Evolutionary conservation across 176 grass and related monocot species (phyloP), one percentile per base, ranked within the genome.

Genomic region (Musa itinerans): DNA sequence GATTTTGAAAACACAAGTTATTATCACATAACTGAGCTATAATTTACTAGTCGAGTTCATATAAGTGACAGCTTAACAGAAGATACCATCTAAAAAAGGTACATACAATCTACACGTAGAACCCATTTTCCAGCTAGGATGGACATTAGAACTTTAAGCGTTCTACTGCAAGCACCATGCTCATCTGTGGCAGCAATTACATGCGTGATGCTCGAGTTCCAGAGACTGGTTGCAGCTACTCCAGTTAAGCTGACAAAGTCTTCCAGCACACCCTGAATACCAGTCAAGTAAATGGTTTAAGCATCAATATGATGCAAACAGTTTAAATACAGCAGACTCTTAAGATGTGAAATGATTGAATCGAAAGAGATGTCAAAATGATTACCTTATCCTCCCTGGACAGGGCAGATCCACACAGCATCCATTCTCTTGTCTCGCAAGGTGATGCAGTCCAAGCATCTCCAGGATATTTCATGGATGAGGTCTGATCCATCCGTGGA

Each of bases 131-230:
- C 95, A 78, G 86, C 50, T 71, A 98, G 72, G 80, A 91, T 94
- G 69, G 95, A 90, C 95, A 98, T 89, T 53, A 98, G 90, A 80
- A 98, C 79, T 74, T 98, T 98, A 1, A 93, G 88, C 83, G 95
- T 93, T 86, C 95, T 89, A 15, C 78, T 72, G 69, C 88, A 98
- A 72, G 88, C 86, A 24, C 88, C 86, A 53, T 34, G 62, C 79
- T 87, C 85, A 76, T 98, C 82, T 0, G 88, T 94, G 71, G 73
- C 87, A 82, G 90, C 90, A 50, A 98, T 87, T 76, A 98, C 78
- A 82, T 98, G 90, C 10, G 90, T 93, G 73, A 91, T 86, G 66
- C 86, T 79, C 1, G 84, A 65, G 51, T 86, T 87, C 95, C 95
- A 98, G 52, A 17, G 77, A 22, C 81, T 86, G 58, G 79, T 91